Percentiles rank a stretch among this genome's conserved stretches.
Conservation (phyloP, 2,329 filamentous ascomycete species). For the Eutypella sp. region DNA sequence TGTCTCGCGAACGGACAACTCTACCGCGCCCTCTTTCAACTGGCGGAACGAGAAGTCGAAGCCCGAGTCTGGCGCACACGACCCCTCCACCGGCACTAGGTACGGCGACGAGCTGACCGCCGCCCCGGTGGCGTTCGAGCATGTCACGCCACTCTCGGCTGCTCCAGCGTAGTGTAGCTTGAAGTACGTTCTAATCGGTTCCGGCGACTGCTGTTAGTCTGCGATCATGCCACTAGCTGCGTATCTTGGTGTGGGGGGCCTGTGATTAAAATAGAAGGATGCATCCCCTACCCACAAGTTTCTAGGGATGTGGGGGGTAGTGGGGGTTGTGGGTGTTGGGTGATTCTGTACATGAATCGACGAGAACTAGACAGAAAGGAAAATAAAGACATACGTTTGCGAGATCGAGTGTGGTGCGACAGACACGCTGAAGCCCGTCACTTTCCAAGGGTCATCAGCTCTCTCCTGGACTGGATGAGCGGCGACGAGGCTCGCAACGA, state of each 20-base stretch:
- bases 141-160: neutral
- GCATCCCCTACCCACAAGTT: neutral
- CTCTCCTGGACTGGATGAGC: neutral
- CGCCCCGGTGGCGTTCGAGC: slow-evolving; percentile 1
- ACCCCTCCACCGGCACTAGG: neutral
- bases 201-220: neutral
- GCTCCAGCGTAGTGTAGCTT: neutral
- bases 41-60: slow-evolving; percentile 1
- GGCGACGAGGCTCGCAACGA: neutral
- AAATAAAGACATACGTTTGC: neutral
- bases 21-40: neutral
- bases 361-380: neutral
- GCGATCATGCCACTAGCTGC: too few relatives aligned
- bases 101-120: neutral
- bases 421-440: neutral
- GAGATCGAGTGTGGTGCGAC: neutral
- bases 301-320: neutral
- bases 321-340: neutral
- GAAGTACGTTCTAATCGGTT: neutral
- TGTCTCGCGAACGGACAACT: neutral
- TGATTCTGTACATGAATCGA: too few relatives aligned
- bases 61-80: neutral
- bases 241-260: too few relatives aligned
- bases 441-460: neutral
- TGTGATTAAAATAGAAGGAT: too few relatives aligned